phyloP scores from a whole-genome alignment of 208 protist species.

The Sergeia podlipaevii region DNA sequence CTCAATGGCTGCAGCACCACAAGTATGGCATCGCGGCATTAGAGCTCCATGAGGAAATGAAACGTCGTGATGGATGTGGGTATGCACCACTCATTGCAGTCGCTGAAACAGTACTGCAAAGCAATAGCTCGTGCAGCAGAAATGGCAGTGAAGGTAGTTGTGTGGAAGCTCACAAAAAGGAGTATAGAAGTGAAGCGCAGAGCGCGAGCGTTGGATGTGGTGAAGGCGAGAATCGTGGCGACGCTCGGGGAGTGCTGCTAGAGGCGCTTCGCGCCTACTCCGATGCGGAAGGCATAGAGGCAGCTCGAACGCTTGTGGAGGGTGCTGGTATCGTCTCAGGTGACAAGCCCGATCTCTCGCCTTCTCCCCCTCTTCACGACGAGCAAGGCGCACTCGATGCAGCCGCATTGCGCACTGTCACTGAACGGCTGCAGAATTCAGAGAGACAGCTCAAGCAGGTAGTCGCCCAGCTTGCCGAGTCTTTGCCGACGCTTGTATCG shows the following conservation, averaged over 20 bases:
- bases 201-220: too few species aligned
- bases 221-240: too few species aligned
- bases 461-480: conserved; percentile 34
- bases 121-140: too few species aligned
- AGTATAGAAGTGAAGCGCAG: too few species aligned
- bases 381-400: neutral
- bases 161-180: too few species aligned
- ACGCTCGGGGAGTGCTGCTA: too few species aligned
- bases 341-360: neutral
- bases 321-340: too few species aligned
- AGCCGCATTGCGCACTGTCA: conserved; percentile 5
- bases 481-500: conserved; percentile 34
- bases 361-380: neutral
- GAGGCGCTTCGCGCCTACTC: too few species aligned
- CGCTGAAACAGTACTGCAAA: conserved; percentile 1
- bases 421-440: conserved; percentile 10
- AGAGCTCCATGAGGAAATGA: conserved; percentile 33
- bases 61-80: conserved; percentile 1
- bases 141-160: too few species aligned
- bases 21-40: conserved; percentile 22
- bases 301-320: too few species aligned
- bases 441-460: conserved; percentile 22
- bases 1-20: conserved; percentile 24
- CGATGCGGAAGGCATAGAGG: too few species aligned
- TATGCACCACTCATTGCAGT: conserved; percentile 6